Conservation (phyloP, 345 rosid genomes). For the Euphorbia lathyris region DNA sequence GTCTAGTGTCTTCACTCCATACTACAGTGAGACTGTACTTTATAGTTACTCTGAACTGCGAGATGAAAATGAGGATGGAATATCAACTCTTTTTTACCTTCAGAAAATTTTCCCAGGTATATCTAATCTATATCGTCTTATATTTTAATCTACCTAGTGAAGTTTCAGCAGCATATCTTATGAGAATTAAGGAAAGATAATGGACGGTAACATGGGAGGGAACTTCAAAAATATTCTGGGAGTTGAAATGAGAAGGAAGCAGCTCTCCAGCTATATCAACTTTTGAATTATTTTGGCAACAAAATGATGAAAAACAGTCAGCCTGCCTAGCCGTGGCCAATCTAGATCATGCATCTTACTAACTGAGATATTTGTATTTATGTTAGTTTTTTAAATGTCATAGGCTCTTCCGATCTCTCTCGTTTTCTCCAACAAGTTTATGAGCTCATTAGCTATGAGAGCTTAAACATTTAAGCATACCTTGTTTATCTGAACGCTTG, state of each 20-base stretch:
- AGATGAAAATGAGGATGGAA: slow-evolving; percentile 96
- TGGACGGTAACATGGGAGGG: not conserved
- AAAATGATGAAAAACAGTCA: not conserved
- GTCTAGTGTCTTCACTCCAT: slow-evolving; percentile 92
- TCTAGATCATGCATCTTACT: no score
- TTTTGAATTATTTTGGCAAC: not conserved
- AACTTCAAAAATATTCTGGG: not conserved
- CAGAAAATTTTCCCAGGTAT: slow-evolving; percentile 98
- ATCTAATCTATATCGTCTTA: slow-evolving; percentile 3
- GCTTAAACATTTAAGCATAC: not conserved
- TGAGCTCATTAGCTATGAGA: not conserved
- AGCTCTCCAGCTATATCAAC: not conserved
- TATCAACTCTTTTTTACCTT: slow-evolving; percentile 93
- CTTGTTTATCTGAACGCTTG: not conserved
- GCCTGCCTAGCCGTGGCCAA: not conserved
- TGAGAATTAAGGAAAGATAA: not conserved
- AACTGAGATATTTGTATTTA: not conserved
- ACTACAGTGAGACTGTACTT: slow-evolving; percentile 98
- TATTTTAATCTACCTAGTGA: slow-evolving; percentile 4
- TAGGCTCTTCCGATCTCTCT: not conserved
- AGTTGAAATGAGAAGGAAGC: not conserved
- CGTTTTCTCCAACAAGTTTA: not conserved
- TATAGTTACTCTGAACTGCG: slow-evolving; percentile 88
- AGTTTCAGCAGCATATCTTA: not conserved
- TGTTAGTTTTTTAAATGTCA: not conserved